Percentiles rank a stretch among this genome's conserved stretches.
These are phyloP conservation scores for Chytriomyces sp. DNA, from an alignment of 192 early-diverging fungal species.

Conservation along the genomic window DNA sequence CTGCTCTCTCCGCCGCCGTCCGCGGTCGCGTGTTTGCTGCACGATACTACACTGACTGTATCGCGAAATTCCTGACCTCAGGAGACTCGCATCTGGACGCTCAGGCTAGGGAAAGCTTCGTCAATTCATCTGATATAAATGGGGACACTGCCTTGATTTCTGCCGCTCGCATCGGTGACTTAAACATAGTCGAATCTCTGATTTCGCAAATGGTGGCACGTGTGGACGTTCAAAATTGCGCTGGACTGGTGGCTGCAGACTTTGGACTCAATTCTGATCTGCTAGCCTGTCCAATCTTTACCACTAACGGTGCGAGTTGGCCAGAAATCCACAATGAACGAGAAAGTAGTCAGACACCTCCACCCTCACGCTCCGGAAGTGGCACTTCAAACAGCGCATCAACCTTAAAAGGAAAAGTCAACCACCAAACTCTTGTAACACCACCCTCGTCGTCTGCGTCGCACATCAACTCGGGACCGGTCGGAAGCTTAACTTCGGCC, in stretches of 20 bases:
- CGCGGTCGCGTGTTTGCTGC: constrained; percentile 72
- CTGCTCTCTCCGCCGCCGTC: constrained; percentile 69
- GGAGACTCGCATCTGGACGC: background rate
- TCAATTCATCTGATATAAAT: constrained; percentile 69
- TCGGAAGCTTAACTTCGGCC: too few species aligned
- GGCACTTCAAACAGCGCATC: too few species aligned
- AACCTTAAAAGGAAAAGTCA: too few species aligned
- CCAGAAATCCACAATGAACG: too few species aligned
- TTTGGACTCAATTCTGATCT: constrained; percentile 39
- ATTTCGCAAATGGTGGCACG: constrained; percentile 69
- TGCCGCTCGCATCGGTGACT: constrained; percentile 76
- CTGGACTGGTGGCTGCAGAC: constrained; percentile 77
- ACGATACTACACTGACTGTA: constrained; percentile 81
- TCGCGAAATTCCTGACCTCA: constrained; percentile 55
- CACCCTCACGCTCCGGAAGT: too few species aligned
- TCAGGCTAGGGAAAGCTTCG: constrained; percentile 37
- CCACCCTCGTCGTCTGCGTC: too few species aligned
- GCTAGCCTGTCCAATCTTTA: too few species aligned
- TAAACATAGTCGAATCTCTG: constrained; percentile 73
- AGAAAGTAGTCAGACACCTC: too few species aligned
- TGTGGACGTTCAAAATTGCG: constrained; percentile 67
- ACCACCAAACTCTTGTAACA: too few species aligned
- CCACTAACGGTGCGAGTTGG: too few species aligned
- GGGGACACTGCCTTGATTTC: constrained; percentile 86
- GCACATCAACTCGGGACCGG: too few species aligned